These are phyloP conservation scores for Platanthera guangdongensis DNA, from an alignment of 106 monocot species.

Conservation along the genomic window DNA sequence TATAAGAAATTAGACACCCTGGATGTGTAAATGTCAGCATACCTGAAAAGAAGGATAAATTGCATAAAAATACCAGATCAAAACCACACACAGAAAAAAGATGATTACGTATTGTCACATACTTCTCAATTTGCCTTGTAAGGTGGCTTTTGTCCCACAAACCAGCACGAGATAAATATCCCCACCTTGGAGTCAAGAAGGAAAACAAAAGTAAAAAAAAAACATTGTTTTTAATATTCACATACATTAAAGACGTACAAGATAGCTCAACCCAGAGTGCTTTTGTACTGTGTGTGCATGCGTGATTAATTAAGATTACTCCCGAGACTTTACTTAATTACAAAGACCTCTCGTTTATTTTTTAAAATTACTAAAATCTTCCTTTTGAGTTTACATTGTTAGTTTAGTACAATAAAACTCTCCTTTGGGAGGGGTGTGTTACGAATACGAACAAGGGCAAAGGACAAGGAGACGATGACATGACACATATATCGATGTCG, in stretches of 20 bases:
- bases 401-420: no score
- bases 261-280: background rate
- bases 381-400: no score
- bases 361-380: no score
- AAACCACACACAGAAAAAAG: background rate
- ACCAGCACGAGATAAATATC: conserved; percentile 91
- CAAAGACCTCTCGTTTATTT: no score
- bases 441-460: no score
- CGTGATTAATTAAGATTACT: background rate
- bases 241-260: background rate
- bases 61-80: background rate
- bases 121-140: conserved; percentile 96
- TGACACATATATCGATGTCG: no score
- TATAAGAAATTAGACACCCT: conserved; percentile 95
- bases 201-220: background rate
- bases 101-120: conserved; percentile 1
- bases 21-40: conserved; percentile 97
- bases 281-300: background rate
- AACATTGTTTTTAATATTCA: background rate
- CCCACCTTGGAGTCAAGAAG: conserved; percentile 50
- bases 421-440: no score
- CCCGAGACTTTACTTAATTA: no score
- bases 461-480: no score
- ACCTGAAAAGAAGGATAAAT: conserved; percentile 29
- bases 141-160: conserved; percentile 98